These are phyloP conservation scores for Hebeloma cylindrosporum DNA, from an alignment of 768 basidiomycete species.

Conservation along the genomic window DNA sequence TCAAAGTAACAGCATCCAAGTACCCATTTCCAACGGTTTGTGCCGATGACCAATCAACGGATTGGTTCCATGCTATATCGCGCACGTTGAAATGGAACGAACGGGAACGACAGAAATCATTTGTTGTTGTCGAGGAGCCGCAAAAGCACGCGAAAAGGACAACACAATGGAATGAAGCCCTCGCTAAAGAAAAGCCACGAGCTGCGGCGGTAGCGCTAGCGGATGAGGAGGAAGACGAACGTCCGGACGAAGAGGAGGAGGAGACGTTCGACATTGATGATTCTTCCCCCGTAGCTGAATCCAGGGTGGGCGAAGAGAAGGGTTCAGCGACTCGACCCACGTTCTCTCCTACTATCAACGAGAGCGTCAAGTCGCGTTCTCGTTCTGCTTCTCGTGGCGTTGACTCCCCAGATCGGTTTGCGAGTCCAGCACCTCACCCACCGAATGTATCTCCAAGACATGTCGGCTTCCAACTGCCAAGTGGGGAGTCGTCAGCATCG, in stretches of 20 bases:
- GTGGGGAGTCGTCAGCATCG: slow-evolving; percentile 31
- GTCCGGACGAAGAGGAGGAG: slow-evolving; percentile 54
- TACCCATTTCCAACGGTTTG: slow-evolving; percentile 99
- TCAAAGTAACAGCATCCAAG: slow-evolving; percentile 95
- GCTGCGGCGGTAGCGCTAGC: slow-evolving; percentile 35
- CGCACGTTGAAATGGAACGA: slow-evolving; percentile 99
- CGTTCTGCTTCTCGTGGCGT: slow-evolving; percentile 53
- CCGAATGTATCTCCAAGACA: slow-evolving; percentile 47
- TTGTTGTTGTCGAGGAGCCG: slow-evolving; percentile 92
- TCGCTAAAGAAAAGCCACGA: too few relatives aligned
- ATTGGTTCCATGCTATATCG: slow-evolving; percentile 98
- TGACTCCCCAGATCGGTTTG: slow-evolving; percentile 62
- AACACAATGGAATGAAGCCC: slow-evolving; percentile 12
- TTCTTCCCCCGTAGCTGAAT: slow-evolving; percentile 62
- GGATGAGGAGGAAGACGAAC: slow-evolving; percentile 51
- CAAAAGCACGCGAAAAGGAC: slow-evolving; percentile 25
- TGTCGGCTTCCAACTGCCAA: slow-evolving; percentile 46
- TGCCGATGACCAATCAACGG: slow-evolving; percentile 94
- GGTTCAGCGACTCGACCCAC: slow-evolving; percentile 8
- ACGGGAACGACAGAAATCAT: slow-evolving; percentile 96
- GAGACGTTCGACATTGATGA: slow-evolving; percentile 95
- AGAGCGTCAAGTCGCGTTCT: slow-evolving; percentile 45
- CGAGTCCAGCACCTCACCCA: slow-evolving; percentile 49
- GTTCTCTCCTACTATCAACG: slow-evolving; percentile 9
- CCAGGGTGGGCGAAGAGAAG: slow-evolving; percentile 10